These are phyloP conservation scores for Fomitiporia mediterranea DNA, from an alignment of 1,284 basidiomycete species.

Conservation along the genomic window DNA sequence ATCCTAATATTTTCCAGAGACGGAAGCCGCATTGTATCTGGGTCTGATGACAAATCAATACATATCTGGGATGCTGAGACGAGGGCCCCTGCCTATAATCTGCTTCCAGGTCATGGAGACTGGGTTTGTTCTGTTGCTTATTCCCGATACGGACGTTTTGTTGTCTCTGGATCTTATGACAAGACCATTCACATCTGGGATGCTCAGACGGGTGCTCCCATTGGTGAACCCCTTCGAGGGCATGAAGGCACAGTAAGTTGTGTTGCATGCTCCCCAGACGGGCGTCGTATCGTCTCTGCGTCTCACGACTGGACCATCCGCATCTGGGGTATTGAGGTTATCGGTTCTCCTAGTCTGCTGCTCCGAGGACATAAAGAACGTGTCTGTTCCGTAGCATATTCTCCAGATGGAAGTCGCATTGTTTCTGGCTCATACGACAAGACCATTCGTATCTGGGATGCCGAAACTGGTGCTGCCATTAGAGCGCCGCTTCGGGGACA, in stretches of 20 bases:
- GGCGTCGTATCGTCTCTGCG: too few relatives aligned
- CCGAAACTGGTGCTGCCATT: slow-evolving; percentile 81
- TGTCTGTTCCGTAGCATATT: slow-evolving; percentile 48
- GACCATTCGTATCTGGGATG: slow-evolving; percentile 64
- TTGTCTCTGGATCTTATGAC: slow-evolving; percentile 16
- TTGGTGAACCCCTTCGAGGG: neutral
- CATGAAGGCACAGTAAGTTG: too few relatives aligned
- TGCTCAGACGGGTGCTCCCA: neutral
- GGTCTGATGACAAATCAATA: slow-evolving; percentile 9
- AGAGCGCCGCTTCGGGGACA: slow-evolving; percentile 85
- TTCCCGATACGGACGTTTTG: slow-evolving; percentile 9
- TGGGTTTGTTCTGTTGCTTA: slow-evolving; percentile 13
- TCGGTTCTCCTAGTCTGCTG: too few relatives aligned
- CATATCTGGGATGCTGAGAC: slow-evolving; percentile 18
- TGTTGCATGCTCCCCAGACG: too few relatives aligned
- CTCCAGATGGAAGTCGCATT: neutral
- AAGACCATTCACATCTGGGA: slow-evolving; percentile 21
- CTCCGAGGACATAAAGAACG: too few relatives aligned
- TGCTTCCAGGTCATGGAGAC: slow-evolving; percentile 9
- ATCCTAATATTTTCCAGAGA: slow-evolving; percentile 13
- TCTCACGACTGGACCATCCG: too few relatives aligned
- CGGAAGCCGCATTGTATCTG: slow-evolving; percentile 14
- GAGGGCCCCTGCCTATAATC: neutral
- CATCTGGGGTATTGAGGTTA: too few relatives aligned
- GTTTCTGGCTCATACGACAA: slow-evolving; percentile 6